Conservation (phyloP, 2,329 filamentous ascomycete species). For the Epichloe scottii region DNA sequence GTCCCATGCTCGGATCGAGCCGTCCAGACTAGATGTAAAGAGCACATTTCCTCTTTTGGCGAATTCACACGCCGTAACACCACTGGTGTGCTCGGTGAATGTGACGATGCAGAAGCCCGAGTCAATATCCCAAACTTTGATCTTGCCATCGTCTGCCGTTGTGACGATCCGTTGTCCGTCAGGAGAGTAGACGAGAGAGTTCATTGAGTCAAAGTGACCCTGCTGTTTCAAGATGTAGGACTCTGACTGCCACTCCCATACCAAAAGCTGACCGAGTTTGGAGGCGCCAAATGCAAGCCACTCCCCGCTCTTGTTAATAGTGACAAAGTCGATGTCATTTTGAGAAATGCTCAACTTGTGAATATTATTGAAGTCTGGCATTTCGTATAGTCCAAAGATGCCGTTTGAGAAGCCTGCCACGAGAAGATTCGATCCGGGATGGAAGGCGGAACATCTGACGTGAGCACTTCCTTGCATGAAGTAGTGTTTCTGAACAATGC, state of each 20-base stretch:
- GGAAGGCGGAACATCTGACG: constrained; percentile 82
- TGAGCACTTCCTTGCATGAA: constrained; percentile 86
- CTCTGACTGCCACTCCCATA: constrained; percentile 99
- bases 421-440: constrained; percentile 77
- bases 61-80: constrained; percentile 89
- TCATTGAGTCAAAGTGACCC: constrained; percentile 93
- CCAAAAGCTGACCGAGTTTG: constrained; percentile 85
- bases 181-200: constrained; percentile 82
- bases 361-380: constrained; percentile 91
- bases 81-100: constrained; percentile 92
- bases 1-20: constrained; percentile 92
- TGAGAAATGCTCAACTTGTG: constrained; percentile 90
- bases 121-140: constrained; percentile 95
- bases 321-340: constrained; percentile 89
- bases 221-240: constrained; percentile 98
- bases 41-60: constrained; percentile 90
- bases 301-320: constrained; percentile 87
- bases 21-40: constrained; percentile 90
- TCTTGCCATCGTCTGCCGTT: constrained; percentile 89
- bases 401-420: constrained; percentile 94
- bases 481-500: constrained; percentile 81
- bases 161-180: constrained; percentile 91
- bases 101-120: constrained; percentile 97
- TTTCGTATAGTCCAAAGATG: constrained; percentile 84
- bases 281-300: constrained; percentile 97